Percentiles rank a stretch among this genome's conserved stretches.
Conservation (phyloP, 306 rosid species). For the Vigna trinervia region DNA sequence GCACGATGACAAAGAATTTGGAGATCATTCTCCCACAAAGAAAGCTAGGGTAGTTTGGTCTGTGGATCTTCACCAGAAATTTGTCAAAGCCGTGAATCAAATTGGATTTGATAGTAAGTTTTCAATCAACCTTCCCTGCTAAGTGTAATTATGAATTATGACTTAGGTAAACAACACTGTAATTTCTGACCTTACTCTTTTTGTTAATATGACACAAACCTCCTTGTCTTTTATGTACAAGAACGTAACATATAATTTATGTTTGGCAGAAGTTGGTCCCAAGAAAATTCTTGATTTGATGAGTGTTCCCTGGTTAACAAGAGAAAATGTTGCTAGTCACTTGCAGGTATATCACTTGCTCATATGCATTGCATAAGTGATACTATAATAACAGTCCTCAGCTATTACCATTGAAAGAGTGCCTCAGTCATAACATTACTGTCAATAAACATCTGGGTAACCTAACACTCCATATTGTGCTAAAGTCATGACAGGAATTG, state of each 20-base stretch:
- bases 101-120: conserved; percentile 88
- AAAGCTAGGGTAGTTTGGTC: conserved; percentile 94
- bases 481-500: not conserved
- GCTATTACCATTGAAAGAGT: not conserved
- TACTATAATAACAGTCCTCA: not conserved
- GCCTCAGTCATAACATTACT: not conserved
- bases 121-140: conserved; percentile 1
- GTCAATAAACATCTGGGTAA: conserved; percentile 1
- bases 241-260: conserved; percentile 55
- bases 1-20: conserved; percentile 64
- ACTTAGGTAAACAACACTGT: not conserved
- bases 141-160: conserved; percentile 20
- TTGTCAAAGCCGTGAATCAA: conserved; percentile 85
- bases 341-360: conserved; percentile 67
- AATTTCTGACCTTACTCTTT: conserved; percentile 15
- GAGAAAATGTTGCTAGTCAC: conserved; percentile 94
- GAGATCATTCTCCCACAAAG: conserved; percentile 67
- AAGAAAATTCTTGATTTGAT: conserved; percentile 88
- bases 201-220: conserved; percentile 40
- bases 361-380: conserved; percentile 36
- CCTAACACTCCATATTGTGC: conserved; percentile 5
- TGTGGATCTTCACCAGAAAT: conserved; percentile 89
- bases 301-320: conserved; percentile 80
- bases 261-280: conserved; percentile 90
- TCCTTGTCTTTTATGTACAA: conserved; percentile 4